phyloP scores from a whole-genome alignment of 768 basidiomycete species.

The Rhodotorula sphaerocarpa region DNA sequence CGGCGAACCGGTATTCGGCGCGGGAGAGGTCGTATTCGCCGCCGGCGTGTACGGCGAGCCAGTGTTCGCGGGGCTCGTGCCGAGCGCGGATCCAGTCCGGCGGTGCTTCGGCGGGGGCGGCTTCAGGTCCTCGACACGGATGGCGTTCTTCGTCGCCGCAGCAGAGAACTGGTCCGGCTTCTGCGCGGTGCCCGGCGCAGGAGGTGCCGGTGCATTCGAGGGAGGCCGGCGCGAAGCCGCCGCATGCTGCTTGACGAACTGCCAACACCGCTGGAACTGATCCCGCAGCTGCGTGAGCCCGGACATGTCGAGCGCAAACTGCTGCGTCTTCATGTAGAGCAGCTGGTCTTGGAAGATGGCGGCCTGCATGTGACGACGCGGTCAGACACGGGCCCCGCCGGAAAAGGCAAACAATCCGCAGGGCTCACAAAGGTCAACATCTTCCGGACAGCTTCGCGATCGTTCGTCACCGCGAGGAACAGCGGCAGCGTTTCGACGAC shows the following conservation, averaged over 20 bases:
- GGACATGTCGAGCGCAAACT: conserved; percentile 32
- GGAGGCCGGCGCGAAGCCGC: background rate
- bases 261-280: conserved; percentile 36
- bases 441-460: conserved; percentile 13
- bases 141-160: conserved; percentile 26
- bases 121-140: conserved; percentile 34
- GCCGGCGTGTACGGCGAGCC: conserved; percentile 12
- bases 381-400: background rate
- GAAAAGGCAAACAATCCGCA: background rate
- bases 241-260: conserved; percentile 29
- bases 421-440: conserved; percentile 33
- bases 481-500: conserved; percentile 35
- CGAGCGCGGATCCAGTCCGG: conserved; percentile 15
- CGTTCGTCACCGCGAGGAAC: conserved; percentile 35
- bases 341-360: conserved; percentile 37
- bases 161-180: conserved; percentile 22
- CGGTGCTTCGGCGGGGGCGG: conserved; percentile 36
- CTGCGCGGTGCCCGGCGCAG: conserved; percentile 4
- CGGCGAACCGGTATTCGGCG: conserved; percentile 8
- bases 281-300: conserved; percentile 33
- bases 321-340: conserved; percentile 9
- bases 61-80: conserved; percentile 10
- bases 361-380: conserved; percentile 3
- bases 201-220: background rate
- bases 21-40: conserved; percentile 16